A percentile compares a stretch with the other conserved stretches of the same genome.
phyloP scores from a whole-genome alignment of 2,329 filamentous ascomycete genomes.

The Chrysoporthe austroafricana region DNA sequence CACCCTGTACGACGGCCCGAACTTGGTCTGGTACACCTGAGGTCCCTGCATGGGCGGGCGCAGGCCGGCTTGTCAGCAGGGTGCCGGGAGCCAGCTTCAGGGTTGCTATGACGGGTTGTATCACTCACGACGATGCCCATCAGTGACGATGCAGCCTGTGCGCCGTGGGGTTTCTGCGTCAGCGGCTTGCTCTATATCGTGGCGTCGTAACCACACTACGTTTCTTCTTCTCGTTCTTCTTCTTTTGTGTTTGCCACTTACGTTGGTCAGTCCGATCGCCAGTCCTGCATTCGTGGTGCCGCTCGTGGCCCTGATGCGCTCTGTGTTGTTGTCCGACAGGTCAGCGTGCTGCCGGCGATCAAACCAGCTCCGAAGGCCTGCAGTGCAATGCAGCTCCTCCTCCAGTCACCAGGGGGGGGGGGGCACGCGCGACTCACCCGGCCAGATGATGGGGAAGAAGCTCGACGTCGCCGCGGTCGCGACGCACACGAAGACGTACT shows the following conservation, averaged over 20 bases:
- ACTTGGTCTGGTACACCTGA: conserved; percentile 45
- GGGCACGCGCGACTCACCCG: conserved; percentile 32
- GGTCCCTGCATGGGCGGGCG: conserved; percentile 34
- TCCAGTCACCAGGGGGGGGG: no score
- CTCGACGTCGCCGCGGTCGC: conserved; percentile 44
- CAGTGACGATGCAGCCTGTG: conserved; percentile 37
- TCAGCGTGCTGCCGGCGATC: no score
- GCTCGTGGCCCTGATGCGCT: conserved; percentile 36
- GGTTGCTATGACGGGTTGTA: not conserved
- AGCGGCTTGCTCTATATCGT: not conserved
- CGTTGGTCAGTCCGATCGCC: conserved; percentile 43
- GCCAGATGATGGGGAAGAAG: conserved; percentile 46
- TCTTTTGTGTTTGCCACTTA: conserved; percentile 22
- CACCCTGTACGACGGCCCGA: conserved; percentile 43
- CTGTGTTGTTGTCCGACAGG: not conserved
- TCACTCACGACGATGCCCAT: conserved; percentile 42
- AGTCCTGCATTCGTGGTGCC: conserved; percentile 44
- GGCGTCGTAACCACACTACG: not conserved
- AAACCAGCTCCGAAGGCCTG: no score
- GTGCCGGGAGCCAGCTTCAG: not conserved
- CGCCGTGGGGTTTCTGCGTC: conserved; percentile 1
- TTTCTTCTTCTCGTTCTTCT: no score
- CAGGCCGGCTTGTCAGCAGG: not conserved
- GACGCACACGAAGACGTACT: conserved; percentile 45
- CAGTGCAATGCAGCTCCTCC: no score